phyloP scores from a whole-genome alignment of 2,329 filamentous ascomycete genomes.

The Hypoxylon sp. region DNA sequence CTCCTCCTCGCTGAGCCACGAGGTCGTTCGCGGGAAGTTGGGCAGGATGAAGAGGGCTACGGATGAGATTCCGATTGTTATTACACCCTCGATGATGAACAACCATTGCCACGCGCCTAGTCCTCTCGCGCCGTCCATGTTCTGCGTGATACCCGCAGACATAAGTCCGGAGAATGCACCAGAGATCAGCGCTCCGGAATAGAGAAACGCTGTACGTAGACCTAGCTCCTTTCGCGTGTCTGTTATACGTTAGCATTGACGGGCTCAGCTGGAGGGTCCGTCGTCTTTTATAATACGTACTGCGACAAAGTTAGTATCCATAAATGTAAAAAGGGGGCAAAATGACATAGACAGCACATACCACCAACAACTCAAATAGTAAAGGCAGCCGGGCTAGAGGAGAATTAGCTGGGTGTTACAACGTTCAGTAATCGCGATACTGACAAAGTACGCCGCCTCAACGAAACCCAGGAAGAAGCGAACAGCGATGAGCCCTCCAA shows the following conservation, averaged over 20 bases:
- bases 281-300: slow-evolving; percentile 14
- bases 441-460: slow-evolving; percentile 55
- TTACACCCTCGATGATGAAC: slow-evolving; percentile 74
- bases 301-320: slow-evolving; percentile 17
- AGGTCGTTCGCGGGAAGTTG: slow-evolving; percentile 69
- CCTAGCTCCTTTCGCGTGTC: slow-evolving; percentile 72
- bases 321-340: background rate
- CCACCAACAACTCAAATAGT: slow-evolving; percentile 70
- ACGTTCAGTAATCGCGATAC: slow-evolving; percentile 18
- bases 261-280: background rate
- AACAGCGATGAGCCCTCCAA: slow-evolving; percentile 49
- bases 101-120: slow-evolving; percentile 70
- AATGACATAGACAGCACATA: slow-evolving; percentile 17
- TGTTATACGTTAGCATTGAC: slow-evolving; percentile 12
- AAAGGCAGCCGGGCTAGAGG: slow-evolving; percentile 63
- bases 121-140: slow-evolving; percentile 66
- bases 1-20: slow-evolving; percentile 65
- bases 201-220: slow-evolving; percentile 70
- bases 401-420: slow-evolving; percentile 17
- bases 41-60: slow-evolving; percentile 67
- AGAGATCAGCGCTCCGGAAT: slow-evolving; percentile 73
- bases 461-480: slow-evolving; percentile 55
- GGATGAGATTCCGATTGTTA: slow-evolving; percentile 69
- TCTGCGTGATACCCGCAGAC: slow-evolving; percentile 69
- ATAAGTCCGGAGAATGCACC: slow-evolving; percentile 75